Conservation (phyloP, 192 early-diverging fungal species). For the Borealophlyctis nickersoniae region DNA sequence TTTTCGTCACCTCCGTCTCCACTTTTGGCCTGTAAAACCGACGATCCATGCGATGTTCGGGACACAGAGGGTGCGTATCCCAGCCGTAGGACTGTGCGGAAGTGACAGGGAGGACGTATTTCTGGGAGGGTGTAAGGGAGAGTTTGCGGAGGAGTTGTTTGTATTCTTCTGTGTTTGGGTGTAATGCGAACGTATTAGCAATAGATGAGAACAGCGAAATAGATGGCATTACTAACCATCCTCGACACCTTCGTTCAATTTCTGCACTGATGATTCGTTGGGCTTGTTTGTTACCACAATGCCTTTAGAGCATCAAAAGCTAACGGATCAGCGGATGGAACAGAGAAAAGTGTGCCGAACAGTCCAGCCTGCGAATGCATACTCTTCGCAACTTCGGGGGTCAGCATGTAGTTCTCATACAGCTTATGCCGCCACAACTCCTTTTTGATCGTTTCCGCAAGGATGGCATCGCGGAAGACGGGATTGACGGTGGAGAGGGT, state of each 20-base stretch:
- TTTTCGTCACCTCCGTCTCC: constrained; percentile 41
- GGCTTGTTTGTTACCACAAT: not conserved
- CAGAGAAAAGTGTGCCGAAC: not conserved
- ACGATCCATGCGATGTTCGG: constrained; percentile 22
- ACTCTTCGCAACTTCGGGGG: constrained; percentile 34
- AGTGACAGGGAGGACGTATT: constrained; percentile 17
- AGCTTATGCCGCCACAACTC: constrained; percentile 26
- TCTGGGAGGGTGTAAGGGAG: not conserved
- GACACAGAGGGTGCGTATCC: constrained; percentile 28
- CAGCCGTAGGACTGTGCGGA: constrained; percentile 34
- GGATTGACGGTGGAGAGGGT: too few relatives aligned
- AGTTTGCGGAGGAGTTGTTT: not conserved
- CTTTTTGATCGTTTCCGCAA: constrained; percentile 38
- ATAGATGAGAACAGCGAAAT: too few relatives aligned
- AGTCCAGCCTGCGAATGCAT: too few relatives aligned
- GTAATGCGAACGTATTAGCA: too few relatives aligned
- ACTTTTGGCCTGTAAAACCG: constrained; percentile 38
- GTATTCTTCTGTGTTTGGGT: not conserved
- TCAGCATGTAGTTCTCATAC: constrained; percentile 36
- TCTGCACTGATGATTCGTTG: not conserved
- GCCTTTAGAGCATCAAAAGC: too few relatives aligned
- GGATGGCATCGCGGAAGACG: constrained; percentile 35
- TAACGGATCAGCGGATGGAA: not conserved
- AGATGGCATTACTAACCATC: constrained; percentile 1
- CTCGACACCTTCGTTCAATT: not conserved